Conservation (phyloP, 2,329 filamentous ascomycete genomes). For the Ceratocystis papillata region DNA sequence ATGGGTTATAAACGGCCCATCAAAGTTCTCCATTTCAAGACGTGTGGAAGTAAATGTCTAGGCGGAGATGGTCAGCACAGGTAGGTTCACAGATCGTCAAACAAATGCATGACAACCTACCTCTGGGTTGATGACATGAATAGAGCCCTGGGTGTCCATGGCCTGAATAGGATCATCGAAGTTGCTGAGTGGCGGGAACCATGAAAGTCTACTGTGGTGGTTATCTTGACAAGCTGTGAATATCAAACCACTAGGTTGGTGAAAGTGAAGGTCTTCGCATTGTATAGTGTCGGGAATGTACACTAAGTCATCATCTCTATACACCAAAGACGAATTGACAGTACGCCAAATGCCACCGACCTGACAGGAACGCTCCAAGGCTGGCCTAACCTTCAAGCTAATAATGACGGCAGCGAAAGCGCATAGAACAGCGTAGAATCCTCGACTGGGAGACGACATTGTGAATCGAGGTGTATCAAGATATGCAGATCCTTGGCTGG, state of each 20-base stretch:
- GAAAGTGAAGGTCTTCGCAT: conserved; percentile 52
- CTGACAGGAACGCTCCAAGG: conserved; percentile 16
- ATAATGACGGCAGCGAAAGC: not conserved
- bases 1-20: conserved; percentile 46
- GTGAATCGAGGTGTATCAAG: not conserved
- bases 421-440: not conserved
- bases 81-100: not conserved
- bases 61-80: not conserved
- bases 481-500: not conserved
- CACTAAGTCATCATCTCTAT: conserved; percentile 30
- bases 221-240: conserved; percentile 48
- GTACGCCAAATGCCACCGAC: conserved; percentile 30
- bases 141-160: conserved; percentile 34
- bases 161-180: conserved; percentile 35
- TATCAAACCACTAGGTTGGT: conserved; percentile 38
- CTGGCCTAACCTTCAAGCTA: conserved; percentile 2
- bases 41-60: conserved; percentile 39
- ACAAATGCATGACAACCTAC: conserved; percentile 31
- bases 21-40: conserved; percentile 42
- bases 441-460: conserved; percentile 11
- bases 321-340: conserved; percentile 26
- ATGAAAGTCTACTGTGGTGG: conserved; percentile 35
- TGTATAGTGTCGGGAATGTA: conserved; percentile 42
- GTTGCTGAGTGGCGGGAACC: conserved; percentile 42
- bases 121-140: conserved; percentile 45